These are phyloP conservation scores for Syzygium jambos DNA, from an alignment of 345 rosid genomes.

Conservation along the genomic window DNA sequence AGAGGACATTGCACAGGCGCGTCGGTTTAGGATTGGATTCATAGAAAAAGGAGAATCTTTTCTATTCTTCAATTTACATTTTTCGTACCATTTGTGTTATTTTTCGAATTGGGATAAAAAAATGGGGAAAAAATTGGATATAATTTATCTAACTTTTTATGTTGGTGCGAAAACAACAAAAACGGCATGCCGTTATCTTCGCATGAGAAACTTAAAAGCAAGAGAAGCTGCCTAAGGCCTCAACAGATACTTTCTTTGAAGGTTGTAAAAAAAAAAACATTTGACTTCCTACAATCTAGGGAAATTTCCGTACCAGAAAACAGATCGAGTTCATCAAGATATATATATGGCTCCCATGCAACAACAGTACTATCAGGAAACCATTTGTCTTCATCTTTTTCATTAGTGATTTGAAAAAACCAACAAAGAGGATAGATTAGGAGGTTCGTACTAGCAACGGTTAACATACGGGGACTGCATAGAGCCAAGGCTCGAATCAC, in stretches of 20 bases:
- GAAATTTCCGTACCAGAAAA: neutral
- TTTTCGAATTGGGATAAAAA: neutral
- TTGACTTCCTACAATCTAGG: neutral
- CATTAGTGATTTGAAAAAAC: neutral
- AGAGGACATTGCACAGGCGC: neutral
- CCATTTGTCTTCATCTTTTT: neutral
- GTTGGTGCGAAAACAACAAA: neutral
- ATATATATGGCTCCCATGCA: neutral
- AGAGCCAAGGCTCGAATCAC: neutral
- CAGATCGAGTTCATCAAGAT: neutral
- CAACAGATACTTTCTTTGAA: neutral
- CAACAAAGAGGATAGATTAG: neutral
- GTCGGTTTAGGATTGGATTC: neutral
- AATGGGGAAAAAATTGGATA: too few relatives aligned
- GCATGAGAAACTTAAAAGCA: neutral
- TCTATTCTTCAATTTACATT: neutral
- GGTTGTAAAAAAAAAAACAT: neutral
- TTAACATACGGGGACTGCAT: neutral
- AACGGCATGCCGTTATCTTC: neutral
- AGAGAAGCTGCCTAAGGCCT: neutral
- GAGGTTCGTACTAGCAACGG: neutral
- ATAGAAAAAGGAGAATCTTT: neutral
- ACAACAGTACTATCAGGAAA: neutral
- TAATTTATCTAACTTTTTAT: neutral
- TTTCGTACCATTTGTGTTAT: neutral